These are phyloP conservation scores for Coemansia sp. DNA, from an alignment of 192 early-diverging fungal genomes.

Conservation along the genomic window DNA sequence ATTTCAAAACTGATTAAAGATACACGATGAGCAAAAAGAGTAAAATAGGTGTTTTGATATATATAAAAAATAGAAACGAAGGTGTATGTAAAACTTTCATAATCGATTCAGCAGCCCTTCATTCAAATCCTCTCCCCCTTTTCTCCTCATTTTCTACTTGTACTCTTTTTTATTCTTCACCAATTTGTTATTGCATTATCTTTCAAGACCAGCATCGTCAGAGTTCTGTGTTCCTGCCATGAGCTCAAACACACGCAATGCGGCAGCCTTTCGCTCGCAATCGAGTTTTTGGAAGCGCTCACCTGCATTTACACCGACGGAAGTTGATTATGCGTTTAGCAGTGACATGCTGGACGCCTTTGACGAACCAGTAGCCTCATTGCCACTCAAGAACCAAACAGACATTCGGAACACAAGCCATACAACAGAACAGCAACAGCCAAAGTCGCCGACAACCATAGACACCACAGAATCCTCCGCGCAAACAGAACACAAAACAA, in stretches of 20 bases:
- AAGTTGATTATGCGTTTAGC: conserved; percentile 23
- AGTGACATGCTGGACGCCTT: conserved; percentile 7
- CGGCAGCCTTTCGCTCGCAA: conserved; percentile 2
- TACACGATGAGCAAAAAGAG: not conserved
- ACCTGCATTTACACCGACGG: conserved; percentile 34
- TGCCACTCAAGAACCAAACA: not conserved
- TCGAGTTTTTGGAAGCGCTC: conserved; percentile 42
- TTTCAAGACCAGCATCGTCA: not conserved
- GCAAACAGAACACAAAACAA: not conserved
- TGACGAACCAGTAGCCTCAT: not conserved
- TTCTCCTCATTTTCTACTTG: not conserved
- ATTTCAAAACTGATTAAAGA: not conserved
- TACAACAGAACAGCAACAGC: not conserved
- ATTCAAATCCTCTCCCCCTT: no score
- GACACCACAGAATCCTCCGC: not conserved
- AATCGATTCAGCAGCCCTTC: no score
- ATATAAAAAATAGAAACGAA: no score
- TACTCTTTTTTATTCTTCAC: not conserved
- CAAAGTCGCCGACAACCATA: conserved; percentile 3
- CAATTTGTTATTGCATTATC: conserved; percentile 1
- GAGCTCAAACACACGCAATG: conserved; percentile 22
- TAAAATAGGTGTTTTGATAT: not conserved
- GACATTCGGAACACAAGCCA: not conserved
- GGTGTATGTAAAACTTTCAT: no score
- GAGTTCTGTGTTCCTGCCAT: conserved; percentile 1